A percentile compares a stretch with the other conserved stretches of the same genome.
These are phyloP conservation scores for Trapa incisa DNA, from an alignment of 345 rosid genomes.

Conservation along the genomic window DNA sequence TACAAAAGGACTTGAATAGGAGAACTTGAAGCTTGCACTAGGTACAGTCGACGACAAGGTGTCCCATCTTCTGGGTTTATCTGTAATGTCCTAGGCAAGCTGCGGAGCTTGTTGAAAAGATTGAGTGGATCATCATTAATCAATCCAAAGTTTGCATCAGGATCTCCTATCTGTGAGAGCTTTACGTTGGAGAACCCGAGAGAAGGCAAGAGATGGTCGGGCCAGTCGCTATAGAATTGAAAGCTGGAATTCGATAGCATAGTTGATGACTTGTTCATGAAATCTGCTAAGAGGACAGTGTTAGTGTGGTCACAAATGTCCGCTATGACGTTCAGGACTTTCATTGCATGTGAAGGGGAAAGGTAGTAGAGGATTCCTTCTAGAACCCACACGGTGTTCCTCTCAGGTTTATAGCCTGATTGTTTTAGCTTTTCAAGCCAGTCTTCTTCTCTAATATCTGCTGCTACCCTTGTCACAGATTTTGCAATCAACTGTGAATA, in stretches of 20 bases:
- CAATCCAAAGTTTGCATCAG: constrained; percentile 86
- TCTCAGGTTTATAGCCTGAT: constrained; percentile 59
- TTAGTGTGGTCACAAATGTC: constrained; percentile 44
- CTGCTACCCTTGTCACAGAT: constrained; percentile 69
- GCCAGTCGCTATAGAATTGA: constrained; percentile 92
- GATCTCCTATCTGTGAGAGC: constrained; percentile 87
- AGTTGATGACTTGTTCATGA: constrained; percentile 83
- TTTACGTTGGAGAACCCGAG: constrained; percentile 72
- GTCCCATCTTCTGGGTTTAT: constrained; percentile 81
- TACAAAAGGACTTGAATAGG: constrained; percentile 32
- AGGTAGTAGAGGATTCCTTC: constrained; percentile 92
- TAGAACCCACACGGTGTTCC: constrained; percentile 77
- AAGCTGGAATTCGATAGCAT: constrained; percentile 53
- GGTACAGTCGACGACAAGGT: constrained; percentile 84
- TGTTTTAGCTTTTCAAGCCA: constrained; percentile 68
- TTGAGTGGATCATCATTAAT: constrained; percentile 59
- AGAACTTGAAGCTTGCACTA: constrained; percentile 83
- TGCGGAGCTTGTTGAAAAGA: constrained; percentile 73
- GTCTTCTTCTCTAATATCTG: constrained; percentile 50
- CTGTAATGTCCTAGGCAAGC: constrained; percentile 60
- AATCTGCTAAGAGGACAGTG: constrained; percentile 83
- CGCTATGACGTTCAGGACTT: constrained; percentile 75
- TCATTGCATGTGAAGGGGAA: constrained; percentile 66
- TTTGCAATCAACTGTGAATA: constrained; percentile 44
- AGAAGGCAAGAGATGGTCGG: constrained; percentile 75